Percentiles rank a stretch among this genome's conserved stretches.
These are phyloP conservation scores for Globisporangium echinulatum DNA, from an alignment of 352 stramenopile genomes.

Conservation along the genomic window DNA sequence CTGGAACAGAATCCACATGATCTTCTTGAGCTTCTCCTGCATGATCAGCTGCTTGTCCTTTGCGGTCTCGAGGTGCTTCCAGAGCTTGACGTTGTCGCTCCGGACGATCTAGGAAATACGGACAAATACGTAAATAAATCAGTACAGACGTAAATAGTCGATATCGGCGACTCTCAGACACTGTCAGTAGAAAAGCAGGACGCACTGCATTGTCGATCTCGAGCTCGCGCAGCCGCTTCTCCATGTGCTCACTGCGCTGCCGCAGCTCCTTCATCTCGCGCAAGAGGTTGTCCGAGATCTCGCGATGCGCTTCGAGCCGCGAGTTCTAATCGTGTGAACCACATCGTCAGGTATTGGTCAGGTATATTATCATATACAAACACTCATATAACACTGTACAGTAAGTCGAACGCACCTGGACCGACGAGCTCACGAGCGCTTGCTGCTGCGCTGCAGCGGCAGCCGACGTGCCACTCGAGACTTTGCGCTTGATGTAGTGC, in stretches of 20 bases:
- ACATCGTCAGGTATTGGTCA: not conserved
- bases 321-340: slow-evolving; percentile 34
- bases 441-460: slow-evolving; percentile 24
- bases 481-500: slow-evolving; percentile 86
- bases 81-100: slow-evolving; percentile 85
- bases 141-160: not conserved
- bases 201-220: slow-evolving; percentile 82
- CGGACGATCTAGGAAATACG: slow-evolving; percentile 52
- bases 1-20: slow-evolving; percentile 88
- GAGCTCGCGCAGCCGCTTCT: slow-evolving; percentile 78
- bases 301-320: slow-evolving; percentile 56
- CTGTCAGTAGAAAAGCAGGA: not conserved
- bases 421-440: slow-evolving; percentile 38
- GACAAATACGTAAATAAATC: not conserved
- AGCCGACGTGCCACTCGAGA: slow-evolving; percentile 39
- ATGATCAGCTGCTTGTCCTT: slow-evolving; percentile 88
- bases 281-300: slow-evolving; percentile 74
- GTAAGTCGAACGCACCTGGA: slow-evolving; percentile 29
- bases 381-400: not conserved
- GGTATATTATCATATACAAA: not conserved
- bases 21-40: slow-evolving; percentile 90
- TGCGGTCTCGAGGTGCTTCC: slow-evolving; percentile 77
- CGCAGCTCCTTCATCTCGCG: slow-evolving; percentile 83
- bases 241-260: slow-evolving; percentile 80
- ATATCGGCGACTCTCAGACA: too few species aligned